Percentiles rank a stretch among this genome's conserved stretches.
phyloP scores from a whole-genome alignment of 108 stramenopile species.

The Seminavis robusta region DNA sequence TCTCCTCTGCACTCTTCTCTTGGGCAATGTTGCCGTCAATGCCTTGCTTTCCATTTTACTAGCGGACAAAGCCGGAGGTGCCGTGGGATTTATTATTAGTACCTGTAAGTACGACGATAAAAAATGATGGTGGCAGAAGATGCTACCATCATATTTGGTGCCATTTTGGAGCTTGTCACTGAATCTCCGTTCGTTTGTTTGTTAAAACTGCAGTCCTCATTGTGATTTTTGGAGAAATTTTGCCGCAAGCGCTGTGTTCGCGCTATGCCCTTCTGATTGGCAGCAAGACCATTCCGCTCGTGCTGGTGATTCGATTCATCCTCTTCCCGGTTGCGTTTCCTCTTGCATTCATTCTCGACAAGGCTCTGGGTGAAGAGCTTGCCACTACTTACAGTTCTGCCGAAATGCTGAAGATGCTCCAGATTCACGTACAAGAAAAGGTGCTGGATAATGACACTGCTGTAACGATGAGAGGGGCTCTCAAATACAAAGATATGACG shows the following conservation, averaged over 20 bases:
- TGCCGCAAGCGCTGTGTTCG: constrained; percentile 94
- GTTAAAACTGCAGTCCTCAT: too few species aligned
- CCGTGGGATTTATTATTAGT: constrained; percentile 87
- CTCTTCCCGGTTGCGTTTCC: constrained; percentile 73
- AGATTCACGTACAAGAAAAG: constrained; percentile 88
- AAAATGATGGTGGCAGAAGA: too few species aligned
- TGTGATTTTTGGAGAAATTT: constrained; percentile 97
- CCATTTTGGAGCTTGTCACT: too few species aligned
- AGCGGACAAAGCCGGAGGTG: constrained; percentile 81
- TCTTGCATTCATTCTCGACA: constrained; percentile 65
- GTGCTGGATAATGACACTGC: constrained; percentile 85
- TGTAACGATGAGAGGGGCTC: constrained; percentile 92
- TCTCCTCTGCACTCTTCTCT: constrained; percentile 93
- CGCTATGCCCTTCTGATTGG: constrained; percentile 92
- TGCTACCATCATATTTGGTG: too few species aligned
- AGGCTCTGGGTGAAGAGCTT: constrained; percentile 84
- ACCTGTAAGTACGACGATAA: too few species aligned
- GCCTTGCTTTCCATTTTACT: constrained; percentile 91
- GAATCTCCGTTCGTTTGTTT: too few species aligned
- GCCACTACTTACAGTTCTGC: constrained; percentile 86
- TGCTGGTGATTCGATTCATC: constrained; percentile 77
- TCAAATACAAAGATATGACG: constrained; percentile 77
- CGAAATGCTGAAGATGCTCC: constrained; percentile 88
- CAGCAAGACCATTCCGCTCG: constrained; percentile 75
- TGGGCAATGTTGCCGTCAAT: constrained; percentile 98